phyloP scores from a whole-genome alignment of 2,329 filamentous ascomycete genomes.

The Juglanconis sp. region DNA sequence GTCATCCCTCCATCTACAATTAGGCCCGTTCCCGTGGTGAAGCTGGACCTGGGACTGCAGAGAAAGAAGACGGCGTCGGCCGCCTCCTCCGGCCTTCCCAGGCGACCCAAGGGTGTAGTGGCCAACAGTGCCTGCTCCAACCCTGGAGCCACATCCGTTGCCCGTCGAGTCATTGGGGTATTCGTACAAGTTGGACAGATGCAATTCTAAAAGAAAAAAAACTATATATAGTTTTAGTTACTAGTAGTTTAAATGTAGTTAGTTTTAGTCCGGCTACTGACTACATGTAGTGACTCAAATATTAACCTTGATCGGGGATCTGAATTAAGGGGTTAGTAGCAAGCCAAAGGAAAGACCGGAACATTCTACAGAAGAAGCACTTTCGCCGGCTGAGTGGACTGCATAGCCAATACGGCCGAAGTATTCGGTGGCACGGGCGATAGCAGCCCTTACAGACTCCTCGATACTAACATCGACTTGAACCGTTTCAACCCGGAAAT shows the following conservation, averaged over 20 bases:
- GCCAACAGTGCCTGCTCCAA: conserved; percentile 7
- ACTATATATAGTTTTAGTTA: no score
- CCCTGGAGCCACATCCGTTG: conserved; percentile 7
- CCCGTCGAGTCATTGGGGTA: conserved; percentile 11
- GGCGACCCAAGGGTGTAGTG: conserved; percentile 4
- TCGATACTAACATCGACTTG: conserved; percentile 1
- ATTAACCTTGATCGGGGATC: neutral
- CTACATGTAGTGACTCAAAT: no score
- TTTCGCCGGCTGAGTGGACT: conserved; percentile 12
- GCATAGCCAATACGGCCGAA: conserved; percentile 9
- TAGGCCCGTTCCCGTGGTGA: conserved; percentile 1
- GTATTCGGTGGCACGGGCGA: neutral
- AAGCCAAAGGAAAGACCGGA: no score
- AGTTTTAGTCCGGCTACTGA: no score
- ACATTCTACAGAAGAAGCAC: neutral
- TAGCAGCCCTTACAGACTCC: neutral
- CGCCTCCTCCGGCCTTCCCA: conserved; percentile 10
- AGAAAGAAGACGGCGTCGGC: conserved; percentile 9
- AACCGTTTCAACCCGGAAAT: neutral
- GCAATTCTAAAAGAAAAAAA: neutral
- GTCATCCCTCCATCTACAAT: conserved; percentile 10
- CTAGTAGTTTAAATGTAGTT: no score
- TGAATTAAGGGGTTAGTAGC: neutral
- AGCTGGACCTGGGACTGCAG: conserved; percentile 5
- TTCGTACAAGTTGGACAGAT: conserved; percentile 9